Percentiles rank a stretch among this genome's conserved stretches.
These are phyloP conservation scores for Colletotrichum sp. DNA, from an alignment of 2,329 filamentous ascomycete genomes.

Conservation along the genomic window DNA sequence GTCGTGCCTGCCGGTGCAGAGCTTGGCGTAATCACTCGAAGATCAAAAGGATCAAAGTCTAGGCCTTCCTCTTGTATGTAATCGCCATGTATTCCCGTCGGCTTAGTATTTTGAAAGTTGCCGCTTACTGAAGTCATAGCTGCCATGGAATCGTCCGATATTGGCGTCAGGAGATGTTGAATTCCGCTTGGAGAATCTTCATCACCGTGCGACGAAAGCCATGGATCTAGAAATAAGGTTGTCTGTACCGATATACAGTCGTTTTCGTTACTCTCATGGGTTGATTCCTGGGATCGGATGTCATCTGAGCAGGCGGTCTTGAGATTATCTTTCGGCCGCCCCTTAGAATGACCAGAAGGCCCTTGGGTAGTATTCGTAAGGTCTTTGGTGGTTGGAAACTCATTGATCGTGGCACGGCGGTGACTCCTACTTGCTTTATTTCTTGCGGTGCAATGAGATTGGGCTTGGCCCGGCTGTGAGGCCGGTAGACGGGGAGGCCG, in stretches of 20 bases:
- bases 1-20: not conserved
- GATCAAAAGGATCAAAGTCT: not conserved
- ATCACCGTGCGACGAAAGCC: not conserved
- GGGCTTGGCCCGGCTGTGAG: not conserved
- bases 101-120: not conserved
- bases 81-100: not conserved
- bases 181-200: not conserved
- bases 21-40: not conserved
- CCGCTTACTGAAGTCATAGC: not conserved
- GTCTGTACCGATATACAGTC: not conserved
- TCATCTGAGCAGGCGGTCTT: not conserved
- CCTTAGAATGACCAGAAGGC: not conserved
- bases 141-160: not conserved
- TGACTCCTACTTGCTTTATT: not conserved
- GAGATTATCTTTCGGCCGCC: not conserved
- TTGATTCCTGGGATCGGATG: not conserved
- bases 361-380: not conserved
- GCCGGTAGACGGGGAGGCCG: not conserved
- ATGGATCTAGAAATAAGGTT: not conserved
- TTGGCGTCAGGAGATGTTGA: not conserved
- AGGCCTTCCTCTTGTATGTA: not conserved
- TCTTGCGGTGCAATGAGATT: not conserved
- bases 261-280: not conserved
- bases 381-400: not conserved
- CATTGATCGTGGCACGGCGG: not conserved